A percentile compares a stretch with the other conserved stretches of the same genome.
Conservation (phyloP, 208 protist genomes). For the Angomonas desouzai region DNA sequence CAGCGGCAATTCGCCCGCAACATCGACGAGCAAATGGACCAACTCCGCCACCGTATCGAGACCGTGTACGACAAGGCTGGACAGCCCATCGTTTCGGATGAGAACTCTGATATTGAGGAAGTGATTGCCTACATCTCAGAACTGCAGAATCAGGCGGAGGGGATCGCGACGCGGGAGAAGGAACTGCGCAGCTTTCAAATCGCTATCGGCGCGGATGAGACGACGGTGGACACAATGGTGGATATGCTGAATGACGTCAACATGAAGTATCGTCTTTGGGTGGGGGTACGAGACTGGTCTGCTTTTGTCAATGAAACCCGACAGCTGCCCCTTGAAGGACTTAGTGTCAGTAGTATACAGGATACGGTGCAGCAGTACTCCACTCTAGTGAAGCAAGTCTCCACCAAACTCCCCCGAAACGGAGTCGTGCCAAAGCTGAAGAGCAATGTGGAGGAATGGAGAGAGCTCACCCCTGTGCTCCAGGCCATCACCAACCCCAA, state of each 20-base stretch:
- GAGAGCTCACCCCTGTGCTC: constrained; percentile 89
- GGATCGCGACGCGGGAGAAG: constrained; percentile 80
- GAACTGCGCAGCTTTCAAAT: constrained; percentile 87
- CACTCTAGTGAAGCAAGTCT: constrained; percentile 88
- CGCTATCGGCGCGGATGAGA: constrained; percentile 87
- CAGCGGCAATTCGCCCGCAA: constrained; percentile 89
- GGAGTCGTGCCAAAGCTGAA: constrained; percentile 80
- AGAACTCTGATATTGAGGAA: constrained; percentile 64
- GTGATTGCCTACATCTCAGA: constrained; percentile 82
- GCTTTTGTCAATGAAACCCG: constrained; percentile 60
- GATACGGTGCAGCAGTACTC: constrained; percentile 87
- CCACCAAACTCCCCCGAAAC: constrained; percentile 74
- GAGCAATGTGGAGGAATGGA: constrained; percentile 92
- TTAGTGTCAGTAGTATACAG: constrained; percentile 66
- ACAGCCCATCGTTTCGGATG: constrained; percentile 87
- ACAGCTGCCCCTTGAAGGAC: constrained; percentile 64
- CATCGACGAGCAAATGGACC: constrained; percentile 92
- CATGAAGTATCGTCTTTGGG: constrained; percentile 86
- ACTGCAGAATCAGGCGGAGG: constrained; percentile 77
- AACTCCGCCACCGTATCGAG: constrained; percentile 84
- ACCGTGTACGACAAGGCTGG: constrained; percentile 82
- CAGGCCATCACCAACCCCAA: constrained; percentile 91
- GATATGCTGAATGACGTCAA: constrained; percentile 91
- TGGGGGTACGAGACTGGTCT: constrained; percentile 83
- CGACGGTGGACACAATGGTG: constrained; percentile 84